A percentile compares a stretch with the other conserved stretches of the same genome.
Evolutionary conservation across 208 protist genomes (phyloP).

Genomic region (Leishmania guyanensis): DNA sequence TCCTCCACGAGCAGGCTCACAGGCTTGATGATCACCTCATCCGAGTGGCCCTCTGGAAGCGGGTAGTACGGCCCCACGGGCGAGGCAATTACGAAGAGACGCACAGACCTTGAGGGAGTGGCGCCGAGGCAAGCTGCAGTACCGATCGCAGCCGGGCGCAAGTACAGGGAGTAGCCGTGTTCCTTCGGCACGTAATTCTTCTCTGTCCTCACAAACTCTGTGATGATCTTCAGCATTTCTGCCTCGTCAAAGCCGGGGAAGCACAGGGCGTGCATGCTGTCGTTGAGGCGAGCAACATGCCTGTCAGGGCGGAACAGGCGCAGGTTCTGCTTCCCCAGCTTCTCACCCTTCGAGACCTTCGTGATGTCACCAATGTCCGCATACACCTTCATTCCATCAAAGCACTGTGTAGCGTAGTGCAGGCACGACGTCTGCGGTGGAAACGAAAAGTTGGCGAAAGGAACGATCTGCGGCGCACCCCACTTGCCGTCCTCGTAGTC

Average conservation of each 20-base stretch:
- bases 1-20: constrained; percentile 93
- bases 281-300: constrained; percentile 93
- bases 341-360: constrained; percentile 37
- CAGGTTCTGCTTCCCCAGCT: constrained; percentile 40
- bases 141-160: constrained; percentile 97
- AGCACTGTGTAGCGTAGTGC: constrained; percentile 96
- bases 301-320: constrained; percentile 96
- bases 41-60: constrained; percentile 26
- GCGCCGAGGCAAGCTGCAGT: constrained; percentile 83
- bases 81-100: constrained; percentile 95
- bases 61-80: constrained; percentile 98
- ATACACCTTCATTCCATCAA: constrained; percentile 99
- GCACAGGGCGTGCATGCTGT: constrained; percentile 84
- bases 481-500: constrained; percentile 87
- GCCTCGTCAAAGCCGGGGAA: constrained; percentile 93
- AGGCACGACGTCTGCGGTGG: constrained; percentile 88
- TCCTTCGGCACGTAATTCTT: constrained; percentile 91
- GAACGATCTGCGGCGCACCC: constrained; percentile 72
- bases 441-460: constrained; percentile 84
- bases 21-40: constrained; percentile 71
- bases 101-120: constrained; percentile 41
- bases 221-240: constrained; percentile 92
- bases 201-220: constrained; percentile 94
- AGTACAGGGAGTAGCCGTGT: constrained; percentile 97
- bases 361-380: constrained; percentile 75